phyloP scores from a whole-genome alignment of 129 eudicot species.

The Pseudognaphalium luteoalbum region DNA sequence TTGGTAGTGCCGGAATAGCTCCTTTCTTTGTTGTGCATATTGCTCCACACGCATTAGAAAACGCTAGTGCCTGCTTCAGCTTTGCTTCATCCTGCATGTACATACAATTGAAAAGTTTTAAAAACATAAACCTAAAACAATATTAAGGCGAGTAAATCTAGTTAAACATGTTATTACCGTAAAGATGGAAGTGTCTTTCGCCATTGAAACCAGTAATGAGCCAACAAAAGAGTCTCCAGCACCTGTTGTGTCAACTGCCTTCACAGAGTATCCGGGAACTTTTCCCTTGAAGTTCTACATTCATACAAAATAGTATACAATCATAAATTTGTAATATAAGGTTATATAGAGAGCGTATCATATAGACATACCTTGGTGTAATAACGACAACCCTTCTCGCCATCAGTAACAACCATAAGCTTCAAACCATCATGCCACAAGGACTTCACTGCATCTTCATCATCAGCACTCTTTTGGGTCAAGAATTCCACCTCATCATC shows the following conservation, averaged over 20 bases:
- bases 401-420: constrained; percentile 70
- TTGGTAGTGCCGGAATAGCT: constrained; percentile 73
- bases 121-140: neutral
- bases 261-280: constrained; percentile 56
- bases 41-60: constrained; percentile 78
- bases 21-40: constrained; percentile 63
- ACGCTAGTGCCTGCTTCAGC: constrained; percentile 46
- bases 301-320: neutral
- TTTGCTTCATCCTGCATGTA: constrained; percentile 52
- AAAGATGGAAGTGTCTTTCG: constrained; percentile 46
- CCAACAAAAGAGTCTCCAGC: constrained; percentile 87
- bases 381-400: constrained; percentile 74
- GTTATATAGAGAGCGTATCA: too few species aligned
- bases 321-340: too few species aligned
- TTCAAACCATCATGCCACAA: constrained; percentile 61
- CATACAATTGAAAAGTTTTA: neutral
- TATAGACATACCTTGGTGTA: constrained; percentile 60
- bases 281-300: constrained; percentile 57
- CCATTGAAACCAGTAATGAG: constrained; percentile 48
- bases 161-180: constrained; percentile 31
- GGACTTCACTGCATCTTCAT: constrained; percentile 52
- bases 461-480: constrained; percentile 40
- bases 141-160: neutral
- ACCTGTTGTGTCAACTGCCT: constrained; percentile 74
- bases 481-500: constrained; percentile 72